Evolutionary conservation across 768 basidiomycete genomes (phyloP).

Genomic region (Scleroderma citrinum): DNA sequence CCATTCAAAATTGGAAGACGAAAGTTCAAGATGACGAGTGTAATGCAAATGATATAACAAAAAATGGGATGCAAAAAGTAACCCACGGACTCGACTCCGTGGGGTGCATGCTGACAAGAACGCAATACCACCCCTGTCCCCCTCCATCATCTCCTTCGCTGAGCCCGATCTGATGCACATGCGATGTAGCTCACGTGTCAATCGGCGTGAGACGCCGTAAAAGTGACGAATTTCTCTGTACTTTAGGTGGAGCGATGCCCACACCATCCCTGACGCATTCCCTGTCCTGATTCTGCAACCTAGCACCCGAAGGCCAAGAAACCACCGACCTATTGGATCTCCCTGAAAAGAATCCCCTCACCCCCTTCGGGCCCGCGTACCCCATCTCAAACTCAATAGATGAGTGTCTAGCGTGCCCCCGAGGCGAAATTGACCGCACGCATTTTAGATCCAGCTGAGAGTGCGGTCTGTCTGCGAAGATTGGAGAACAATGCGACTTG

Average conservation of each 20-base stretch:
- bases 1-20: constrained; percentile 1
- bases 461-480: constrained; percentile 18
- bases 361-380: constrained; percentile 6
- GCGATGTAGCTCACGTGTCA: constrained; percentile 1
- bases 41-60: constrained; percentile 1
- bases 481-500: constrained; percentile 4
- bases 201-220: constrained; percentile 30
- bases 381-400: constrained; percentile 20
- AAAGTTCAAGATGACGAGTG: constrained; percentile 1
- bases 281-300: constrained; percentile 8
- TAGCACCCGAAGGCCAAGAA: constrained; percentile 9
- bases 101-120: background rate
- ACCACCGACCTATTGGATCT: constrained; percentile 12
- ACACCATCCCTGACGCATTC: constrained; percentile 4
- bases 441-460: constrained; percentile 27
- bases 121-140: background rate
- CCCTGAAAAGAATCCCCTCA: constrained; percentile 11
- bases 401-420: constrained; percentile 6
- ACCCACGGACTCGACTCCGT: no score
- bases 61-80: no score
- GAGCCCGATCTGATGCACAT: background rate
- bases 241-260: constrained; percentile 2
- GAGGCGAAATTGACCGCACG: constrained; percentile 11
- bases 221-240: constrained; percentile 31
- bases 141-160: background rate